phyloP scores from a whole-genome alignment of 2,329 filamentous ascomycete genomes.

The Colletotrichum musae region DNA sequence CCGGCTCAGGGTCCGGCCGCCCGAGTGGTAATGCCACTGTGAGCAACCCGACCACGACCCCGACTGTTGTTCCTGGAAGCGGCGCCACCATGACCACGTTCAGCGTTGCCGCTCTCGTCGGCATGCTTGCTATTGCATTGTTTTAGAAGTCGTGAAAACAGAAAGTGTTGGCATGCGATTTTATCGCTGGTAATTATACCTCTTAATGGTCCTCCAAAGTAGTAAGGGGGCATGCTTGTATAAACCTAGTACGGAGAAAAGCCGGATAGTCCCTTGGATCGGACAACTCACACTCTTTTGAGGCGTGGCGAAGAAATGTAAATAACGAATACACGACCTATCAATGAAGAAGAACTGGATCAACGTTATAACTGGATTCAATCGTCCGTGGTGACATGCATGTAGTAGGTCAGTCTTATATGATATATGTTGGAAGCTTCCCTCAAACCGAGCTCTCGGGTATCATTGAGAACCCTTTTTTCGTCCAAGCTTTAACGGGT shows the following conservation, averaged over 20 bases:
- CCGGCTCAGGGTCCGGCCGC: conserved; percentile 46
- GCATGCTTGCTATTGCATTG: conserved; percentile 37
- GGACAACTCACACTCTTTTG: neutral
- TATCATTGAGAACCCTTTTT: too few relatives aligned
- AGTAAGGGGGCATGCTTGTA: neutral
- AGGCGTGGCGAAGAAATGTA: neutral
- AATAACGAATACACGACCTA: too few relatives aligned
- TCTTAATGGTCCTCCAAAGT: neutral
- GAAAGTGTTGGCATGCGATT: neutral
- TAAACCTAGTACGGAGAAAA: neutral
- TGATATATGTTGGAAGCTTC: too few relatives aligned
- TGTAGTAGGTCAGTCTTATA: too few relatives aligned
- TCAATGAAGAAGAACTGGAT: too few relatives aligned
- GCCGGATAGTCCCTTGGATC: neutral
- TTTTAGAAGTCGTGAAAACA: conserved; percentile 18
- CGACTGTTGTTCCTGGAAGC: conserved; percentile 22
- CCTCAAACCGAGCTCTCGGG: too few relatives aligned
- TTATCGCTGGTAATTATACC: neutral
- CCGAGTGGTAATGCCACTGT: conserved; percentile 36
- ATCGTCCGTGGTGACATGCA: too few relatives aligned
- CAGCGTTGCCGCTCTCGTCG: conserved; percentile 31
- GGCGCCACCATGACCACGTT: conserved; percentile 27
- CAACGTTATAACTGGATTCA: too few relatives aligned
- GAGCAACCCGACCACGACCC: conserved; percentile 26
- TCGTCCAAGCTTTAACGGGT: too few relatives aligned